Evolutionary conservation across 2,329 filamentous ascomycete species (phyloP), one percentile per base, ranked within the genome.

Genomic region (Aureobasidium sp.): DNA sequence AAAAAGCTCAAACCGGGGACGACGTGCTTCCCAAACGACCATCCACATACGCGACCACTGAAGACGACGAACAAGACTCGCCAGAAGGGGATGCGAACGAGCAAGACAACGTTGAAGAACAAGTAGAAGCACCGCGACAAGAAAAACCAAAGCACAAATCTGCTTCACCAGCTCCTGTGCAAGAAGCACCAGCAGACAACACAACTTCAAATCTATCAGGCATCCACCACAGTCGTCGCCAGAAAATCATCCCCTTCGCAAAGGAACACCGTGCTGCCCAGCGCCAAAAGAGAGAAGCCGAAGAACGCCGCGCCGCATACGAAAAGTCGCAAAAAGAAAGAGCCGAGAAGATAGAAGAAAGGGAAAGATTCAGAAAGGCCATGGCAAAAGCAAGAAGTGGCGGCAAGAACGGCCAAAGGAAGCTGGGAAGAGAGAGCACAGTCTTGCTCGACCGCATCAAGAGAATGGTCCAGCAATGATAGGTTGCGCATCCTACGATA

Each of bases 361-460:
- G 90, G 73, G 87, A 88, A 65, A 88, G 87, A 72, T 90, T 92
- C 57, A 79, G 86, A 49, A 81, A 80, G 67, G 81, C 81, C 0
- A 87, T 88, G 83, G 77, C 80, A 0, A 84, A 83, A 70, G 85
- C 85, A 7, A 77, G 78, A 67, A 78, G 78, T 39, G 84, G 84
- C 13, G 84, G 87, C 41, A 73, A 79, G 67, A 83, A 88, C 72
- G 90, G 90, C 11, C 86, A 89, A 76, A 83, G 88, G 73, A 92
- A 90, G 76, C 74, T 96, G 52, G 91, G 91, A 2, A 81, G 90
- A 64, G 91, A 96, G 78, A 92, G 91, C 68, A 82, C 81, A 39
- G 80, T 93, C 42, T 69, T 96, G 68, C 76, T 96, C 62, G 88
- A 91, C 69, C 90, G 87, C 75, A 87, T 93, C 37, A 87, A 87